These are phyloP conservation scores for Trichoderma koningii DNA, from an alignment of 2,329 filamentous ascomycete species.

Conservation along the genomic window DNA sequence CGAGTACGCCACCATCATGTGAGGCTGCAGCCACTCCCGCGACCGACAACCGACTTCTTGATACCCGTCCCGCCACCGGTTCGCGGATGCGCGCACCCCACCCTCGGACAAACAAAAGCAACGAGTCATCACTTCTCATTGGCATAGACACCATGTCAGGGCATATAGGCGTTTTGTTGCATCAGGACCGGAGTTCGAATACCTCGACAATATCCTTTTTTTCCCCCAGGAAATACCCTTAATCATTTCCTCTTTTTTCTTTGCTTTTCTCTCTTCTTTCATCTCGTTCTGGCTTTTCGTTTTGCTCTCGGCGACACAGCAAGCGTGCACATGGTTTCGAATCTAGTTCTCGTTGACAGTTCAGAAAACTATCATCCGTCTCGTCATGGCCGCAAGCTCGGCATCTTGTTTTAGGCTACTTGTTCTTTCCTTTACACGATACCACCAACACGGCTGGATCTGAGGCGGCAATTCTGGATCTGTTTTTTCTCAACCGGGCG, in stretches of 20 bases:
- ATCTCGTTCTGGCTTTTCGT: slow-evolving; percentile 36
- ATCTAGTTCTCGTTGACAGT: slow-evolving; percentile 37
- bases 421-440: slow-evolving; percentile 41
- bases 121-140: slow-evolving; percentile 40
- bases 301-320: slow-evolving; percentile 49
- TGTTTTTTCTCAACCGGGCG: slow-evolving; percentile 55
- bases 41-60: slow-evolving; percentile 51
- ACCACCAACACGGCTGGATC: slow-evolving; percentile 58
- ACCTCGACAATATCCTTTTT: slow-evolving; percentile 38
- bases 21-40: slow-evolving; percentile 59
- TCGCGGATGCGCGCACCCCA: slow-evolving; percentile 16
- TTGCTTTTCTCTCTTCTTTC: slow-evolving; percentile 30
- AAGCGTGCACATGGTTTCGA: slow-evolving; percentile 42
- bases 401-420: slow-evolving; percentile 44
- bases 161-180: slow-evolving; percentile 48
- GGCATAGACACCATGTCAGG: slow-evolving; percentile 43
- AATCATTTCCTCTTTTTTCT: slow-evolving; percentile 30
- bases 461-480: slow-evolving; percentile 53
- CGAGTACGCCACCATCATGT: slow-evolving; percentile 86
- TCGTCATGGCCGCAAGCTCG: slow-evolving; percentile 52
- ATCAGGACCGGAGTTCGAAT: slow-evolving; percentile 48
- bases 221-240: slow-evolving; percentile 34
- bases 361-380: slow-evolving; percentile 43
- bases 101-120: slow-evolving; percentile 16
- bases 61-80: slow-evolving; percentile 36